Evolutionary conservation across 768 basidiomycete genomes (phyloP), one percentile per base, ranked within the genome.

Genomic region (Polyporus arcularius): DNA sequence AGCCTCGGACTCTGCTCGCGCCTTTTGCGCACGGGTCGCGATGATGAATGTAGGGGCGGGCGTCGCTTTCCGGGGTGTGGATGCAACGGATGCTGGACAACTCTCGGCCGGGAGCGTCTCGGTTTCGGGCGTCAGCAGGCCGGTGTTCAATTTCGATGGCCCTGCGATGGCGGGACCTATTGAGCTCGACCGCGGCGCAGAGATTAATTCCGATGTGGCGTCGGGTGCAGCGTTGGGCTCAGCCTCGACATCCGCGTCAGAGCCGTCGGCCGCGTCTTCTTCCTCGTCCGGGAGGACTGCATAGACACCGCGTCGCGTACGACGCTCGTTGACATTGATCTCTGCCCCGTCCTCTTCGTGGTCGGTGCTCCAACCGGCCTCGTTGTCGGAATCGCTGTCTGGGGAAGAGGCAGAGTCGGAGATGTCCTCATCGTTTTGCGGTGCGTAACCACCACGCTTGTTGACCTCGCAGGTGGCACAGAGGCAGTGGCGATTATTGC

Each of bases 391-490:
- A 58, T 75, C 77, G 39, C 79, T 82, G 57, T 82, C 82, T 30
- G 72, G 70, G 50, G 64, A 63, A 16, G 66, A 68, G 28, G 76
- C 79, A n/a, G 67, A 69, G 56, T 73, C 72, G 48, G 72, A 70
- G 7, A 75, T 76, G 57, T 85, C 85, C 38, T 79, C 79, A 54
- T 85, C 81, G 42, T 78, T 78, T 57, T 81, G 82, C 39, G 83
- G 83, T 18, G 75, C 76, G 69, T 94, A 94, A 28, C 92, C 91
- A 30, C 92, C 92, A 57, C 82, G 76, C 18, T 85, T 85, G 52
- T 80, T 83, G 74, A 80, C 86, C 74, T 94, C 92, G 75, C 92
- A 94, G 12, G 89, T 92, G 74, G 92, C 90, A 67, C 92, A 94
- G 31, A 94, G 79, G 71, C 92, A 94, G 70, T 88, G 85, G 26